Base-by-base conservation (phyloP, 176 grass and related monocot genomes). In the Bothriochloa decipiens region DNA sequence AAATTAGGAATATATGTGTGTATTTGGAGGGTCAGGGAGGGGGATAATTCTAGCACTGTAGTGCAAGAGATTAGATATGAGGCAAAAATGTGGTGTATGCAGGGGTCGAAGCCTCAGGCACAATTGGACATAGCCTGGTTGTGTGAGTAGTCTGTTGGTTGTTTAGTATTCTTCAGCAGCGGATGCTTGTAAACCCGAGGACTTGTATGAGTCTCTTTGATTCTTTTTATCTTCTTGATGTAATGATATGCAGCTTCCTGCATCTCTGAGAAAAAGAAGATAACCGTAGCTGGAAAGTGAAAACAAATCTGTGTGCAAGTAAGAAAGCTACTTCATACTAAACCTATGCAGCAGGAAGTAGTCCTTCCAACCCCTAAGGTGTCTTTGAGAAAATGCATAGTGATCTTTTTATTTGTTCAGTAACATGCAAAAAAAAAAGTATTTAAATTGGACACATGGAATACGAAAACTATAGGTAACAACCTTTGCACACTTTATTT, bases 401-500 rank as follows among this genome's bases (percentile, higher is more conserved):
- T 52, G 0, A 1, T 11, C 1, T 36, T n/a, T 53, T 11, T 11
- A 43, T 23, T 65, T 66, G 25, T 23, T 69, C 12, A 36, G 72
- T 36, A 53, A 26, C 65, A 68, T 25, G 40, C 6, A 2, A 12
- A 52, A 32, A 52, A 32, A 32, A 50, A 52, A 40, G 6, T 55
- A 53, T 53, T 55, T 14, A 26, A 50, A 37, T 57, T 58, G 29
- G 9, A 3, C 29, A 75, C 3, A 22, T 70, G 35, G 35, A 27
- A 52, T 42, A 26, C 25, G 57, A 61, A 61, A 61, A 25, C 3
- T 27, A 39, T 13, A 84, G 29, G 6, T 14, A 84, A 66, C 87
- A 63, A 98, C 96, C 93, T 95, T 83, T 90, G 83, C 96, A 95
- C 25, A 60, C 73, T 88, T 90, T 71, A 80, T 84, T 90, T 85